Evolutionary conservation across 495 filamentous ascomycete species (phyloP).

Genomic region (Talaromyces ruber): DNA sequence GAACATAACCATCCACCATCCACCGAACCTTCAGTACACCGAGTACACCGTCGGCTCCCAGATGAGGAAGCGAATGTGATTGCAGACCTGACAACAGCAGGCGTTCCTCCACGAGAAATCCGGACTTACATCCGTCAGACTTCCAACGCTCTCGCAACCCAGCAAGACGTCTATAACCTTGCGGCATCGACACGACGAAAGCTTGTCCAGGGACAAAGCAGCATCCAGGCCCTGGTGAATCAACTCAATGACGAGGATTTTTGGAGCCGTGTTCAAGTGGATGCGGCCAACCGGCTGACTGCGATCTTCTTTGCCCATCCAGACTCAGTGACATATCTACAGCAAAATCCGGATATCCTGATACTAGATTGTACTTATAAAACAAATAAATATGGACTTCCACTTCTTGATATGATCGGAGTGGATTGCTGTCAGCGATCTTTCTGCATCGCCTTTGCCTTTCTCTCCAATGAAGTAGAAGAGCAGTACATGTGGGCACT

Average conservation of each 20-base stretch:
- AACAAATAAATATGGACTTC: slow-evolving; percentile 9
- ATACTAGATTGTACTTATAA: slow-evolving; percentile 12
- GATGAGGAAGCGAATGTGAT: too few species aligned
- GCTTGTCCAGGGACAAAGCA: not conserved
- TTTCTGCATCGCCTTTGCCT: not conserved
- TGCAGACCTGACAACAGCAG: too few species aligned
- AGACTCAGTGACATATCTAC: not conserved
- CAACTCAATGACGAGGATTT: not conserved
- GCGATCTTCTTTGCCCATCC: not conserved
- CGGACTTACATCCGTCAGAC: too few species aligned
- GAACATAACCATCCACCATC: too few species aligned
- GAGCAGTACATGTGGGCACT: not conserved
- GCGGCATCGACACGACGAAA: not conserved
- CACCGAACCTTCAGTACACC: too few species aligned
- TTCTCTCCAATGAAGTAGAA: not conserved
- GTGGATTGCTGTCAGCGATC: not conserved
- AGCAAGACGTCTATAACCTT: slow-evolving; percentile 6
- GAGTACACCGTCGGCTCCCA: too few species aligned
- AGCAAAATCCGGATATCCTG: slow-evolving; percentile 8
- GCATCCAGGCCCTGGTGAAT: not conserved
- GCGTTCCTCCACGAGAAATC: too few species aligned
- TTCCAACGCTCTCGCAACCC: not conserved
- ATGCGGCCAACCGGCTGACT: not conserved
- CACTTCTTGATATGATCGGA: slow-evolving; percentile 8
- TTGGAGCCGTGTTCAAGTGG: not conserved